Conservation (phyloP, 2,329 filamentous ascomycete species). For the Emericellopsis cladophorae region DNA sequence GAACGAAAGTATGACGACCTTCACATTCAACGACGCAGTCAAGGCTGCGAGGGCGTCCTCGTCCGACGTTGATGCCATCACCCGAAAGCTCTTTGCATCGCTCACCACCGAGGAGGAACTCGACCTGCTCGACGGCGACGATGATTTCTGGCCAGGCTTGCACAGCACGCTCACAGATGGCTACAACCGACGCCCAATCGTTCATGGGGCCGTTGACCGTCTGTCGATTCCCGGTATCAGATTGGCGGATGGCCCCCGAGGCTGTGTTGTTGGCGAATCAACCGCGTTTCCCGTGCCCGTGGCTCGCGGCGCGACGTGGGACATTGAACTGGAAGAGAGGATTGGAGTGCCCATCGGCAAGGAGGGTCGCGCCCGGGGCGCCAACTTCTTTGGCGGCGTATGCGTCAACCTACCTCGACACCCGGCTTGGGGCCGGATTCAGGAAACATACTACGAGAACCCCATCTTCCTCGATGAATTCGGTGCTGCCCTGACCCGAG, state of each 20-base stretch:
- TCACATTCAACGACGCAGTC: slow-evolving; percentile 1
- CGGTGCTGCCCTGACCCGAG: slow-evolving; percentile 6
- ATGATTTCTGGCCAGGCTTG: slow-evolving; percentile 2
- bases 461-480: slow-evolving; percentile 9
- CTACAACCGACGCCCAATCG: slow-evolving; percentile 1
- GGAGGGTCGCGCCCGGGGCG: slow-evolving; percentile 7
- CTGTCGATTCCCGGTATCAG: slow-evolving; percentile 7
- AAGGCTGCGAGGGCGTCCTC: background rate
- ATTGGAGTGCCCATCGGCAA: slow-evolving; percentile 9
- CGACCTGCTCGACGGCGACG: slow-evolving; percentile 3
- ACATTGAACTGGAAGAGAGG: slow-evolving; percentile 6
- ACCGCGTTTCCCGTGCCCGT: slow-evolving; percentile 8
- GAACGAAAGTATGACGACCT: background rate
- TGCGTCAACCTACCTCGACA: slow-evolving; percentile 11
- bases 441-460: slow-evolving; percentile 11
- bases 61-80: background rate
- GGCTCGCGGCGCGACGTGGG: slow-evolving; percentile 11
- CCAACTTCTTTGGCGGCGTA: slow-evolving; percentile 9
- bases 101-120: slow-evolving; percentile 1
- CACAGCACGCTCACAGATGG: slow-evolving; percentile 2
- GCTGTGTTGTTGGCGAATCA: slow-evolving; percentile 5
- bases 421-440: slow-evolving; percentile 10
- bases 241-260: slow-evolving; percentile 8
- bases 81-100: background rate
- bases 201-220: slow-evolving; percentile 6